phyloP scores from a whole-genome alignment of 352 stramenopile genomes.

The Aphanomyces euteiches region DNA sequence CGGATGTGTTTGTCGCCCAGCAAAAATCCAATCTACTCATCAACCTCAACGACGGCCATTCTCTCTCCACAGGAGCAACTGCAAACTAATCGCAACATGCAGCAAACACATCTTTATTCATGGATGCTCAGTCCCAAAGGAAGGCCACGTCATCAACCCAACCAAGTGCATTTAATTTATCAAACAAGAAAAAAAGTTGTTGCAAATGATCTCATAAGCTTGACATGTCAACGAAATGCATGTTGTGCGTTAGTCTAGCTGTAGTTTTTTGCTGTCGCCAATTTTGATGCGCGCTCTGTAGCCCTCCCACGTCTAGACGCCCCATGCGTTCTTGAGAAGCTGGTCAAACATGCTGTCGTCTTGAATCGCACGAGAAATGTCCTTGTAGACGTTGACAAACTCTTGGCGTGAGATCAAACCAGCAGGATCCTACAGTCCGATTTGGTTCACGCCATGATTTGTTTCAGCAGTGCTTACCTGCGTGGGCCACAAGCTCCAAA shows the following conservation, averaged over 20 bases:
- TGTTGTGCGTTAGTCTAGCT: too few species aligned
- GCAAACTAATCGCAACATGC: too few species aligned
- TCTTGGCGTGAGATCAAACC: constrained; percentile 46
- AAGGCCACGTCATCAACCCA: too few species aligned
- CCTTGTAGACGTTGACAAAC: constrained; percentile 69
- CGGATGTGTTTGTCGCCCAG: constrained; percentile 46
- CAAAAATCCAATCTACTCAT: constrained; percentile 46
- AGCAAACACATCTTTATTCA: too few species aligned
- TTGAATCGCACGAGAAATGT: constrained; percentile 58
- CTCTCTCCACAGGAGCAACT: too few species aligned
- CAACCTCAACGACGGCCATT: constrained; percentile 34
- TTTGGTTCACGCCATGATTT: neutral
- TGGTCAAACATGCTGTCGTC: constrained; percentile 62
- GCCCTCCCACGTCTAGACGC: neutral
- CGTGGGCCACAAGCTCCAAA: neutral
- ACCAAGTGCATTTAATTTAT: too few species aligned
- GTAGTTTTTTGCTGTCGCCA: too few species aligned
- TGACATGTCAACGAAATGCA: too few species aligned
- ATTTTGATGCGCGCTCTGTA: too few species aligned
- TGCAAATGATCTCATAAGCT: too few species aligned
- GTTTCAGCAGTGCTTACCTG: neutral
- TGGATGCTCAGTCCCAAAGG: too few species aligned
- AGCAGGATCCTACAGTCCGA: constrained; percentile 4
- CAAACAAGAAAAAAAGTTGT: too few species aligned
- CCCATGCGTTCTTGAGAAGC: constrained; percentile 66